Percentiles rank a stretch among this genome's conserved stretches.
phyloP scores from a whole-genome alignment of 495 filamentous ascomycete genomes.

The Oidiodendron maius region DNA sequence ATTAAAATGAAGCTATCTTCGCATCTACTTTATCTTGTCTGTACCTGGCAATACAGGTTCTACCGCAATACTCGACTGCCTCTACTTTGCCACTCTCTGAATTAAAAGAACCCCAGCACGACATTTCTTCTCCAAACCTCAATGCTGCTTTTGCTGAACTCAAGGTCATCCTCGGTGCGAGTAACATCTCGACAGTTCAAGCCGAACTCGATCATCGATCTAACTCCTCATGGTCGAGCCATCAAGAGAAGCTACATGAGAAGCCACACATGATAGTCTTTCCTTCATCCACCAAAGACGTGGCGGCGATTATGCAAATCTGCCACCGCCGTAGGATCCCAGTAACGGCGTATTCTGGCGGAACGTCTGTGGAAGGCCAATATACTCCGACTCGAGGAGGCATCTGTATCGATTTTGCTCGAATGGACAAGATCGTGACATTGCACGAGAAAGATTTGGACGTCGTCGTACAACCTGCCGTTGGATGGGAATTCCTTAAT shows the following conservation, averaged over 20 bases:
- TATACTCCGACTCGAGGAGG: conserved; percentile 69
- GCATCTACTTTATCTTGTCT: too few species aligned
- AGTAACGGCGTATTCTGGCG: conserved; percentile 69
- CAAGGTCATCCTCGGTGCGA: conserved; percentile 71
- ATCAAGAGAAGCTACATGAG: conserved; percentile 34
- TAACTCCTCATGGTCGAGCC: conserved; percentile 80
- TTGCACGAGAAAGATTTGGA: conserved; percentile 73
- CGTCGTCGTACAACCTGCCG: conserved; percentile 74
- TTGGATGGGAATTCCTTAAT: conserved; percentile 76
- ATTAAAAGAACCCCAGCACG: conserved; percentile 56
- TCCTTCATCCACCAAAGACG: conserved; percentile 60
- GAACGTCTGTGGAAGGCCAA: conserved; percentile 76
- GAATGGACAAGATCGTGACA: conserved; percentile 67
- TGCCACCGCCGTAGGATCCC: conserved; percentile 67
- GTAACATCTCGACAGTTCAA: conserved; percentile 72
- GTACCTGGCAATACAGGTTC: too few species aligned
- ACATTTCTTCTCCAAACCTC: conserved; percentile 67
- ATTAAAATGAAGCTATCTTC: too few species aligned
- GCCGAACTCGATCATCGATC: conserved; percentile 65
- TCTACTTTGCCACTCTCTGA: conserved; percentile 70
- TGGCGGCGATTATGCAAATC: conserved; percentile 66
- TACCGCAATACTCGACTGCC: conserved; percentile 48
- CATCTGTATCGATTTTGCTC: conserved; percentile 69
- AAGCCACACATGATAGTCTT: conserved; percentile 58
- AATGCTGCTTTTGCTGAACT: conserved; percentile 95